Evolutionary conservation across 2,329 filamentous ascomycete species (phyloP).

Genomic region (Calonectria leucothoes): DNA sequence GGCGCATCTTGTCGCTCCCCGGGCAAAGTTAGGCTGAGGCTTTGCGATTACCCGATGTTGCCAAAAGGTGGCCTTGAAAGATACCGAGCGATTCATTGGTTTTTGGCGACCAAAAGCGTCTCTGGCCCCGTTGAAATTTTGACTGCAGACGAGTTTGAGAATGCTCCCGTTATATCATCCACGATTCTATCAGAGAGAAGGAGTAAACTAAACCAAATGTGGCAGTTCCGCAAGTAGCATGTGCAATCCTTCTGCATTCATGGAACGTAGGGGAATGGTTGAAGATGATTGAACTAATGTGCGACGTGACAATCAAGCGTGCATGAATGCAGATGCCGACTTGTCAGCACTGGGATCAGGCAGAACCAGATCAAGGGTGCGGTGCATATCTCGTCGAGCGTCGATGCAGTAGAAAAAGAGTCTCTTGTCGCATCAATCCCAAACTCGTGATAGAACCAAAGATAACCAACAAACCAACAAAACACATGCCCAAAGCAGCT

Average conservation of each 20-base stretch:
- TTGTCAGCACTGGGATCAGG: background rate
- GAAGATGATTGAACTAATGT: background rate
- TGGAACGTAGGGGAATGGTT: background rate
- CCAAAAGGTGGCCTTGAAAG: background rate
- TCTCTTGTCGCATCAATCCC: background rate
- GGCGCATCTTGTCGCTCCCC: background rate
- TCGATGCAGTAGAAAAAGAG: background rate
- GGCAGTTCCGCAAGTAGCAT: background rate
- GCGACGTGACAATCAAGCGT: background rate
- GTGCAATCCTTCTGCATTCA: background rate
- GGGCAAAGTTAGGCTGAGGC: background rate
- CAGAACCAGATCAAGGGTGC: background rate
- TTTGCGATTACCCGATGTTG: background rate
- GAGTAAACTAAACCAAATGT: background rate
- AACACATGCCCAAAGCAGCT: background rate
- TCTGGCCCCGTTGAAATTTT: background rate
- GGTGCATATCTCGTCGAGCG: background rate
- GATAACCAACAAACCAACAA: background rate
- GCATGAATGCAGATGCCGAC: background rate
- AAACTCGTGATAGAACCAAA: background rate
- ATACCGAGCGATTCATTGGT: background rate
- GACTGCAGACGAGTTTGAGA: background rate
- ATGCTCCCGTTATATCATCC: background rate
- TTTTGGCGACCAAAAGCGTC: background rate
- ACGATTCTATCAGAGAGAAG: background rate